These are phyloP conservation scores for Excoecaria cochinchinensis DNA, from an alignment of 345 rosid species.

Conservation along the genomic window DNA sequence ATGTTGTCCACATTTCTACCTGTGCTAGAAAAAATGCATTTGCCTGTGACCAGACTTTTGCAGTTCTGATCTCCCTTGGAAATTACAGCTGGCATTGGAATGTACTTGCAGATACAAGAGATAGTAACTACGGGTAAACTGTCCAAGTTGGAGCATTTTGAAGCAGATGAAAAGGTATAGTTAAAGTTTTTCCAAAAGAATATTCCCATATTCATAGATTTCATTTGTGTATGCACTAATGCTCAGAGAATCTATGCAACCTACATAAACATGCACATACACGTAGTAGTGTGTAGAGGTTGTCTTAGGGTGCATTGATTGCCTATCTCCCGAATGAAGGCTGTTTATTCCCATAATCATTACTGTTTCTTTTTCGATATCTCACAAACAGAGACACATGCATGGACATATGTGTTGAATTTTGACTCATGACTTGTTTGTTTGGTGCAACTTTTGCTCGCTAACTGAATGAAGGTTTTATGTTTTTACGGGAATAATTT, in stretches of 20 bases:
- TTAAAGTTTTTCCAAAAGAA: constrained; percentile 1
- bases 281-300: neutral
- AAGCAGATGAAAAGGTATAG: constrained; percentile 87
- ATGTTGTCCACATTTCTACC: neutral
- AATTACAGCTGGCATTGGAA: constrained; percentile 12
- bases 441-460: neutral
- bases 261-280: neutral
- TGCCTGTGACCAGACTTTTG: neutral
- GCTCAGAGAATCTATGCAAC: neutral
- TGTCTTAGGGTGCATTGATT: neutral
- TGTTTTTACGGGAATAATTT: neutral
- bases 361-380: neutral
- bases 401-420: neutral
- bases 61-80: neutral
- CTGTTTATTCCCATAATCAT: neutral
- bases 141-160: constrained; percentile 92
- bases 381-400: neutral
- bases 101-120: constrained; percentile 79
- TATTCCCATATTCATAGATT: neutral
- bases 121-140: constrained; percentile 79
- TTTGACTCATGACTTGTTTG: neutral
- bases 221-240: neutral
- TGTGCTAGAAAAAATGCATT: neutral
- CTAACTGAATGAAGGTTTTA: neutral
- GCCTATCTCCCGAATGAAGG: neutral